These are phyloP conservation scores for Leishmania gerbilli DNA, from an alignment of 208 protist species.

Conservation along the genomic window DNA sequence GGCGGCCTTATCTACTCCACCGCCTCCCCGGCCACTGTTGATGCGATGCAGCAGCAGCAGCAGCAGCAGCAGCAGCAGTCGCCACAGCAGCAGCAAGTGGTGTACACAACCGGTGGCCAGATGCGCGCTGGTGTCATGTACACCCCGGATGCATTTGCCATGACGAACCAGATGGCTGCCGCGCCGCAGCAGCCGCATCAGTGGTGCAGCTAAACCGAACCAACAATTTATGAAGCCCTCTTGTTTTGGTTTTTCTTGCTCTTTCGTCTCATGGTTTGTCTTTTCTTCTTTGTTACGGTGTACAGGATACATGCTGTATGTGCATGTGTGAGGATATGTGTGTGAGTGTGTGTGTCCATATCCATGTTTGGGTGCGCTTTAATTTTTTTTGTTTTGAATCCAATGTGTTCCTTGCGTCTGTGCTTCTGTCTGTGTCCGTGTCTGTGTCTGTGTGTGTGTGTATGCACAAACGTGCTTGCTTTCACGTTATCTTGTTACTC, in stretches of 20 bases:
- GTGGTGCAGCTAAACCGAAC: conserved; percentile 24
- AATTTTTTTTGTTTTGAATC: not conserved
- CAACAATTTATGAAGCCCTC: conserved; percentile 11
- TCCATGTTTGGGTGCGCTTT: not conserved
- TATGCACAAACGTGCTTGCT: not conserved
- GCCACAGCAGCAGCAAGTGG: conserved; percentile 29
- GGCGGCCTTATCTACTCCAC: conserved; percentile 25
- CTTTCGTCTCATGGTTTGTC: not conserved
- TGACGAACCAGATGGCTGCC: conserved; percentile 27
- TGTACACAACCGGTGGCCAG: conserved; percentile 26
- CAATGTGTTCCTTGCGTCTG: conserved; percentile 4
- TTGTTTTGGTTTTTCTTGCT: not conserved
- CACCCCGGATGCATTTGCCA: conserved; percentile 22
- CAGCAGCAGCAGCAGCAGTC: conserved; percentile 19
- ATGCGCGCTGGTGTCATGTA: conserved; percentile 32
- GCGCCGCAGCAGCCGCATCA: conserved; percentile 27
- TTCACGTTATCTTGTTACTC: not conserved
- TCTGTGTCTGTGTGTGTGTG: not conserved
- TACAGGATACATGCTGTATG: not conserved
- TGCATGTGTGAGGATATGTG: not conserved
- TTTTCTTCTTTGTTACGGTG: not conserved
- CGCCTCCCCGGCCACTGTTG: conserved; percentile 2
- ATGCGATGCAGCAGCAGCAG: conserved; percentile 24
- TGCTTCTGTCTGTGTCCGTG: conserved; percentile 14
- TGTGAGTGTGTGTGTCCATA: not conserved